Base-by-base conservation (phyloP, 2,329 filamentous ascomycete genomes). In the Paramyrothecium sp. region DNA sequence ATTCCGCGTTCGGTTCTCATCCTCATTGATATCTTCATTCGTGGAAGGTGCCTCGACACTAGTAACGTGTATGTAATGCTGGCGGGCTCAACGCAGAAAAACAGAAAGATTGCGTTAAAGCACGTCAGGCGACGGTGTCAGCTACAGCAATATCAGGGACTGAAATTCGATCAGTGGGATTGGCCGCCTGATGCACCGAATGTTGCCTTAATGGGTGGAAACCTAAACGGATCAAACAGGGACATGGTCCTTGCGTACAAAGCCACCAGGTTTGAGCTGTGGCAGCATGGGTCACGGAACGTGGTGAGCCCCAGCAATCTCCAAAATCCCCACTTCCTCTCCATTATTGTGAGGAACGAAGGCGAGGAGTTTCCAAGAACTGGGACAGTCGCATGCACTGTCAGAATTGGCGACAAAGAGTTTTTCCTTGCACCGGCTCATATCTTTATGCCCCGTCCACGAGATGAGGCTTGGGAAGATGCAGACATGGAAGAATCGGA, bases 371-470 rank as follows among this genome's bases (percentile, higher is more conserved):
- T 16, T 38, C 33, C 33, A 38, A 38, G 33, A 16, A 10, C 16
- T 16, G 33, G 33, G 8, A 38, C 33, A 38, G 16, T 38, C 16
- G 16, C 33, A 38, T 38, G 33, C 16, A 16, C 33, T 16, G 33
- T 38, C 10, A 16, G 16, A 16, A 8, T 38, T 8, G 33, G 16
- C 16, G 16, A 16, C 33, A 38, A 38, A 38, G 8, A 38, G 10
- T 38, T 38, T 16, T 16, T 38, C 33, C 33, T 55, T 20, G n/a
- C 54, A 16, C 54, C 54, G 17, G 54, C 54, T 44, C 54, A 55
- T 19, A 55, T 55, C 3, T 55, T 55, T n/a, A 55, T 55, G 54
- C 54, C 44, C 13, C 47, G 3, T 26, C 30, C 19, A 21, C 47
- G 26, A 26, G 47, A 55, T 4, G 30, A 51, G 20, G 12, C 47